These are phyloP conservation scores for Arbutus unedo DNA, from an alignment of 148 eudicot genomes.

Conservation along the genomic window DNA sequence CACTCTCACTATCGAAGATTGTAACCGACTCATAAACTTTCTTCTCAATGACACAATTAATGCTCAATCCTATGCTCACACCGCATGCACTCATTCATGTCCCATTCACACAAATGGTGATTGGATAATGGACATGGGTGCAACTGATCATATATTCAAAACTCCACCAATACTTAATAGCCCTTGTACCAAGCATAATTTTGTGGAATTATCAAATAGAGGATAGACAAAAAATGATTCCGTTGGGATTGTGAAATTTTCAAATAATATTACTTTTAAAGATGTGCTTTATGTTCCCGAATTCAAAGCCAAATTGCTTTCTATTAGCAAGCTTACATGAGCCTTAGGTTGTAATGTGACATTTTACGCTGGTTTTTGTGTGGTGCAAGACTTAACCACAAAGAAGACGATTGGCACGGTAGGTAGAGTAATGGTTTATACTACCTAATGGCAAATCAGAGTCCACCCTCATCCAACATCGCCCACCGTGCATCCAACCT, in stretches of 20 bases:
- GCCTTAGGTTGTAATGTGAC: not conserved
- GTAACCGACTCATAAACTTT: no score
- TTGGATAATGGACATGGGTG: no score
- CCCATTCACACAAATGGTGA: no score
- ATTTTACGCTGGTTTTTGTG: not conserved
- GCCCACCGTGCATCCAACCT: not conserved
- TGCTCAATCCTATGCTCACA: no score
- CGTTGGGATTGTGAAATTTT: not conserved
- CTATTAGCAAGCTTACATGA: not conserved
- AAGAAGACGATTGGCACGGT: constrained; percentile 9
- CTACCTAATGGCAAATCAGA: not conserved
- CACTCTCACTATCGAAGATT: no score
- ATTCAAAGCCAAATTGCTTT: no score
- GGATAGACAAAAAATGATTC: not conserved
- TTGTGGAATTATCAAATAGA: not conserved
- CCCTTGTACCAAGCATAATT: no score
- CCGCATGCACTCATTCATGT: no score
- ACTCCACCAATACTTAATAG: no score
- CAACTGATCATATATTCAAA: no score
- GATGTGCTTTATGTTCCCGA: no score
- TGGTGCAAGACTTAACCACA: not conserved
- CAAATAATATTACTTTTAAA: not conserved
- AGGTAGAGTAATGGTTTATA: not conserved
- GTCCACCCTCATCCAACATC: not conserved
- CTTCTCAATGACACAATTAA: no score